phyloP scores from a whole-genome alignment of 1,284 basidiomycete species.

The Cerioporus squamosus region DNA sequence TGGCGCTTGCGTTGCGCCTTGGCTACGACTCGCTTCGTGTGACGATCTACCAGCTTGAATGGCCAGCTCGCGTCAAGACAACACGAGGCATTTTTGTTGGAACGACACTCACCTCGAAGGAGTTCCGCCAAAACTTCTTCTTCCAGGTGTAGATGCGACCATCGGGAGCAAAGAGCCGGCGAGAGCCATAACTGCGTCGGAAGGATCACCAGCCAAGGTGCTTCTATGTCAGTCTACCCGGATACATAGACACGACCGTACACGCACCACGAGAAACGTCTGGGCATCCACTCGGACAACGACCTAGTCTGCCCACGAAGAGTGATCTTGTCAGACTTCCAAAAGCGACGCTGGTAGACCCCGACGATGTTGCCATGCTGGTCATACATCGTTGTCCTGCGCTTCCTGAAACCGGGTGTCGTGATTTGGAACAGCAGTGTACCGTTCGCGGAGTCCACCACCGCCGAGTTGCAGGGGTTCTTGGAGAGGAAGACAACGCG shows the following conservation, averaged over 20 bases:
- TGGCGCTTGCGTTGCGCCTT: no score
- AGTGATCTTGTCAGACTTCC: background rate
- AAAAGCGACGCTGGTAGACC: background rate
- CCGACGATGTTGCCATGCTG: background rate
- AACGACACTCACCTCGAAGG: background rate
- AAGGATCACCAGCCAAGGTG: background rate
- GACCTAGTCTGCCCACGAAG: background rate
- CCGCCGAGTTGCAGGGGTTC: background rate
- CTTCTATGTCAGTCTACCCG: no score
- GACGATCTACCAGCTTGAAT: background rate
- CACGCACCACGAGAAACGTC: background rate
- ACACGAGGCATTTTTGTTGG: background rate
- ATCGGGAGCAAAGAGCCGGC: background rate
- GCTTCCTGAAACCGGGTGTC: background rate
- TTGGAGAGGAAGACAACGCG: background rate
- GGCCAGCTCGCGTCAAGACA: no score
- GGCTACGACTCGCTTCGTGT: background rate
- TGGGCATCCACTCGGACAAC: conserved; percentile 7
- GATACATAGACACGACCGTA: no score
- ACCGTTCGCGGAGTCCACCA: background rate
- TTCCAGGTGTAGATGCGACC: background rate
- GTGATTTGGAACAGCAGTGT: background rate
- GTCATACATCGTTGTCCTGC: conserved; percentile 6
- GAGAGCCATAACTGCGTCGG: background rate
- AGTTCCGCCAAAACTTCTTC: background rate